A percentile compares a stretch with the other conserved stretches of the same genome.
Evolutionary conservation across 129 eudicot species (phyloP).

Genomic region (Oenanthe sinensis): DNA sequence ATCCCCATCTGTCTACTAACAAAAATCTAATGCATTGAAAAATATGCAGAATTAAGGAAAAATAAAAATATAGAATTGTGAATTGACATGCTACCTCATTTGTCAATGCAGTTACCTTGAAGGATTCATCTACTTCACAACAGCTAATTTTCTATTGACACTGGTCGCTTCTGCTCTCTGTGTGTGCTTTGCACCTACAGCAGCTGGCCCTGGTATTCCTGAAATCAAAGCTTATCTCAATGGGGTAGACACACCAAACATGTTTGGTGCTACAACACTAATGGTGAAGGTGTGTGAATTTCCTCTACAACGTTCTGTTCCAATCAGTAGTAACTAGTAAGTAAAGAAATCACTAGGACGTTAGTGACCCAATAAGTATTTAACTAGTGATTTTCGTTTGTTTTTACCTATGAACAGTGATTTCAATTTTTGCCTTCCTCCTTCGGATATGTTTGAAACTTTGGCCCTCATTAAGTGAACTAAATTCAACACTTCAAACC

Average conservation of each 20-base stretch:
- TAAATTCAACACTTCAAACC: not conserved
- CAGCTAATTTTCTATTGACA: constrained; percentile 53
- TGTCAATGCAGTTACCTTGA: constrained; percentile 62
- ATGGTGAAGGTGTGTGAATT: constrained; percentile 58
- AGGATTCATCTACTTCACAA: constrained; percentile 55
- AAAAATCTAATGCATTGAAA: too few relatives aligned
- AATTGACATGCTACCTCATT: constrained; percentile 9
- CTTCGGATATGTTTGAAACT: not conserved
- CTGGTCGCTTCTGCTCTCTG: constrained; percentile 56
- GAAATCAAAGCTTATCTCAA: constrained; percentile 92
- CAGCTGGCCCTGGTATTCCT: constrained; percentile 95
- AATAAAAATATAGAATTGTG: not conserved
- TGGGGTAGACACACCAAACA: constrained; percentile 82
- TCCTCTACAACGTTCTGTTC: not conserved
- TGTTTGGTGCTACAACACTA: constrained; percentile 77
- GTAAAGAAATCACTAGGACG: not conserved
- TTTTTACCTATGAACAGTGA: not conserved
- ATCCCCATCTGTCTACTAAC: too few relatives aligned
- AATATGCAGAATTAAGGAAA: not conserved
- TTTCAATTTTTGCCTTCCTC: not conserved
- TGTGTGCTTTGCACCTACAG: constrained; percentile 76
- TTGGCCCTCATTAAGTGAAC: not conserved
- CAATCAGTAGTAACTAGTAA: constrained; percentile 1
- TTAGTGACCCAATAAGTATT: not conserved
- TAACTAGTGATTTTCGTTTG: not conserved